Evolutionary conservation across 257 asterid genomes (phyloP).

Genomic region (Primulina huaijiensis): DNA sequence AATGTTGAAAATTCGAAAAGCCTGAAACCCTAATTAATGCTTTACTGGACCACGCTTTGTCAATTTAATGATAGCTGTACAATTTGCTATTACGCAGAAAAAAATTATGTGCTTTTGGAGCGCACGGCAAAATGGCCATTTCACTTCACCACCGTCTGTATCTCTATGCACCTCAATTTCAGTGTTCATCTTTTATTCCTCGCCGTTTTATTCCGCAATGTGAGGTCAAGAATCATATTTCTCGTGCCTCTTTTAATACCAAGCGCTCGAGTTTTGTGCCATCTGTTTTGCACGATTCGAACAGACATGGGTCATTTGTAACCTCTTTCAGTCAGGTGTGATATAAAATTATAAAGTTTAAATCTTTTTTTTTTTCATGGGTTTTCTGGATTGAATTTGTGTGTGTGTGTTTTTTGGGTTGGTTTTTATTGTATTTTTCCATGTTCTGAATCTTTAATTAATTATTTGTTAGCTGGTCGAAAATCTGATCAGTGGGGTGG

Average conservation of each 20-base stretch:
- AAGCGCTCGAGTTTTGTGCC: slow-evolving; percentile 30
- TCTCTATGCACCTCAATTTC: slow-evolving; percentile 27
- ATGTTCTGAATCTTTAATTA: not conserved
- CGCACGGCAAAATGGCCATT: slow-evolving; percentile 27
- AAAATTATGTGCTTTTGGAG: not conserved
- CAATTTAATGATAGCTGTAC: not conserved
- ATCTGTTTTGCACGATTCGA: slow-evolving; percentile 30
- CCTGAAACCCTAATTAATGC: not conserved
- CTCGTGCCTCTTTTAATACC: slow-evolving; percentile 14
- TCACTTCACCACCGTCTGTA: slow-evolving; percentile 18
- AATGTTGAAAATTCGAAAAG: not conserved
- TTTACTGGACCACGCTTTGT: no score
- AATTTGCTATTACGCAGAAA: no score
- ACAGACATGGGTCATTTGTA: slow-evolving; percentile 30
- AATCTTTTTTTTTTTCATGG: not conserved
- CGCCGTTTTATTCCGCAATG: slow-evolving; percentile 20
- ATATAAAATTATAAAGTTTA: not conserved
- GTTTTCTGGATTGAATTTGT: not conserved
- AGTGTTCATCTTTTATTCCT: slow-evolving; percentile 7
- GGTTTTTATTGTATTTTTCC: not conserved
- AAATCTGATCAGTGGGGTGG: slow-evolving; percentile 64
- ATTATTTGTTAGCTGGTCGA: slow-evolving; percentile 56
- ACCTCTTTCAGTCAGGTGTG: slow-evolving; percentile 48
- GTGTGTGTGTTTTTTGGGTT: not conserved
- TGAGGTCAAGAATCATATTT: slow-evolving; percentile 14